Evolutionary conservation across 441 rosid genomes (phyloP), one percentile per base, ranked within the genome.

Genomic region (Euphorbia schlechtendalii): DNA sequence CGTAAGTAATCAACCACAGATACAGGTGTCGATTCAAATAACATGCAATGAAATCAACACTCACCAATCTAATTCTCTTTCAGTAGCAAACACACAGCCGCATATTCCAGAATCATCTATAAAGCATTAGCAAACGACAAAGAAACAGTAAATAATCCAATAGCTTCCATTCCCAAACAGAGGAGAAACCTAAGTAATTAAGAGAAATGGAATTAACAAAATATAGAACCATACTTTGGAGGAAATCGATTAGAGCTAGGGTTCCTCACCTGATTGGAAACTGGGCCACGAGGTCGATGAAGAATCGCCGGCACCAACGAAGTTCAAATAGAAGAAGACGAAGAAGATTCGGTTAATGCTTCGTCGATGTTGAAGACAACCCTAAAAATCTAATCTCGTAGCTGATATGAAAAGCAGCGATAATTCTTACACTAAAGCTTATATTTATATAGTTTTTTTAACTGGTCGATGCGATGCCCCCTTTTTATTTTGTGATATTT

Each of bases 211-310:
- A 25, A 8, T 43, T 48, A 0, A 38, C 7, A 22, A 24, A 28
- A 56, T 18, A 14, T 3, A 6, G 28, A 70, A 18, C 18, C 46
- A 11, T 21, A n/a, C 6, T 0, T 0, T 13, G 40, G 8, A 32
- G 54, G 34, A 10, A 43, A 21, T 65, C 11, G 49, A 52, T 43
- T 43, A 15, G 10, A 55, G 25, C 36, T 40, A 43, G 30, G 24
- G 53, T 24, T 24, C 24, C 45, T 21, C 53, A 66, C 63, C 69
- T 70, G 62, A 67, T 24, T 49, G 10, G 55, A 61, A 32, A 69
- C 10, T 25, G 38, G 60, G 58, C 60, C 2, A 34, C 27, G 36
- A 45, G 38, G 38, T 18, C 40, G 41, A 28, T n/a, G n/a, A 22
- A 17, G 10, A 63, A 18, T 30, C 28, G 25, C 58, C 56, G 6